Percentiles rank a stretch among this genome's conserved stretches.
Conservation (phyloP, 2,329 filamentous ascomycete species). For the Fusarium marasasianum region DNA sequence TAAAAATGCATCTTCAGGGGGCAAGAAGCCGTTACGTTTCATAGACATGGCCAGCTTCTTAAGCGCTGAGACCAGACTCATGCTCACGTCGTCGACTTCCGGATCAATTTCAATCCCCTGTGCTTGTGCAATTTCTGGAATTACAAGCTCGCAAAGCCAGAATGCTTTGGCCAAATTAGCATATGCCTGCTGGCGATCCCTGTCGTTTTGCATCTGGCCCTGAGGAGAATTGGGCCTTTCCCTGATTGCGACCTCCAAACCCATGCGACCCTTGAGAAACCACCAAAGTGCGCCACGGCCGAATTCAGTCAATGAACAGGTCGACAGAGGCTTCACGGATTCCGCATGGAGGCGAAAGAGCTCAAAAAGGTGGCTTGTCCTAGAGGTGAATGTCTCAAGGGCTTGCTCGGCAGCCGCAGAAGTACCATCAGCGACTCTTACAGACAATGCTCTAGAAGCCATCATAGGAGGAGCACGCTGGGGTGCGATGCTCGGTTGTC, state of each 20-base stretch:
- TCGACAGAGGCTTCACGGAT: conserved; percentile 71
- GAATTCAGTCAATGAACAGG: conserved; percentile 72
- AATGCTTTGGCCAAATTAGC: conserved; percentile 85
- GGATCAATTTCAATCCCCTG: conserved; percentile 54
- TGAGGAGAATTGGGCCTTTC: conserved; percentile 64
- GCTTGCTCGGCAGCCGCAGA: conserved; percentile 69
- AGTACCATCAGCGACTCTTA: conserved; percentile 54
- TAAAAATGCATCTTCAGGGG: conserved; percentile 73
- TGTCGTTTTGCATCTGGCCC: conserved; percentile 62
- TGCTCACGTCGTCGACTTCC: conserved; percentile 63
- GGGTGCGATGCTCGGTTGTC: conserved; percentile 37
- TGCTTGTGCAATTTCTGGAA: conserved; percentile 59
- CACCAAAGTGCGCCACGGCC: conserved; percentile 84
- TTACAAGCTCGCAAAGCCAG: conserved; percentile 74
- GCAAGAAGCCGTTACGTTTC: conserved; percentile 82
- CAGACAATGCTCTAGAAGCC: conserved; percentile 47
- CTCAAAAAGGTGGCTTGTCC: conserved; percentile 78
- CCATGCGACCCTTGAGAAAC: conserved; percentile 84
- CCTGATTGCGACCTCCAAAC: conserved; percentile 77
- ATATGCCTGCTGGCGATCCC: conserved; percentile 78
- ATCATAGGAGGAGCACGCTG: conserved; percentile 43
- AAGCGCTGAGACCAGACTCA: conserved; percentile 70
- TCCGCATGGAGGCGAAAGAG: conserved; percentile 84
- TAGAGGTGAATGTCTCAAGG: conserved; percentile 72
- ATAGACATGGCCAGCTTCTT: conserved; percentile 83